A percentile compares a stretch with the other conserved stretches of the same genome.
Conservation (phyloP, 2,329 filamentous ascomycete genomes). For the Neonectria faginata region DNA sequence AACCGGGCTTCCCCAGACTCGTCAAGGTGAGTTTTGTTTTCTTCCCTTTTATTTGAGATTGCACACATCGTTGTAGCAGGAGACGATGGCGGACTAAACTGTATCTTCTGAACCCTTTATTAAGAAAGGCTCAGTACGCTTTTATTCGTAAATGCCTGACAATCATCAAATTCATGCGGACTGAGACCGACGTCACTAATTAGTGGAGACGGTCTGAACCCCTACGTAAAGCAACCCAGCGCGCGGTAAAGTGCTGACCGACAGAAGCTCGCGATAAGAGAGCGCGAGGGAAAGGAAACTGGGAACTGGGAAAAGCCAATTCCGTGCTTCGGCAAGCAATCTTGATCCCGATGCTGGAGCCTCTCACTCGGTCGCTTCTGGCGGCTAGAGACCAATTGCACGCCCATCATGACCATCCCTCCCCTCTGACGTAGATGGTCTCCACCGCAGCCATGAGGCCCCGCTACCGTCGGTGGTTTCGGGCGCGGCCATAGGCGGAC, state of each 20-base stretch:
- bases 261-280: neutral
- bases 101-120: too few relatives aligned
- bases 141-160: constrained; percentile 12
- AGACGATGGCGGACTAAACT: neutral
- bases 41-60: neutral
- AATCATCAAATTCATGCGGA: constrained; percentile 15
- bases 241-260: neutral
- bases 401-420: constrained; percentile 1
- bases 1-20: neutral
- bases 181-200: neutral
- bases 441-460: constrained; percentile 32
- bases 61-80: neutral
- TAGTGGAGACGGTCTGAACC: neutral
- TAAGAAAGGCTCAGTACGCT: too few relatives aligned
- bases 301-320: neutral
- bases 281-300: neutral
- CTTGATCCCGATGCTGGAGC: neutral
- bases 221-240: neutral
- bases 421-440: constrained; percentile 38
- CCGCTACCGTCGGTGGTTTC: constrained; percentile 33
- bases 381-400: constrained; percentile 13
- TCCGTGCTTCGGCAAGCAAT: neutral
- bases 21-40: neutral
- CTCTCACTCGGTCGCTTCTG: constrained; percentile 11
- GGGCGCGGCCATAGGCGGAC: constrained; percentile 38